phyloP scores from a whole-genome alignment of 129 eudicot species.

The Helianthus tuberosus region DNA sequence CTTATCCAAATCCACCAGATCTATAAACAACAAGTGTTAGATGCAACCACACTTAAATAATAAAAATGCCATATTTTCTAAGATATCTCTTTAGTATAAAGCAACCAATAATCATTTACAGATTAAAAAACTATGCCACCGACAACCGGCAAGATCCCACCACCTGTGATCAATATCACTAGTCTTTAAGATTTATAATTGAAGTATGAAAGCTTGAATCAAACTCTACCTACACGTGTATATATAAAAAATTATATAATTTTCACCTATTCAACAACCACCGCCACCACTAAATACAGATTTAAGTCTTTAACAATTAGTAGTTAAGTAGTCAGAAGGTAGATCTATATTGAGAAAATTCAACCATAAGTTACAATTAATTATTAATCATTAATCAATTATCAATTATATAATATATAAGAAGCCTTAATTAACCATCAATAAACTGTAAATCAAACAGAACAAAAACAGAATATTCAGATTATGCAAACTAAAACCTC shows the following conservation, averaged over 20 bases:
- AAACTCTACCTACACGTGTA: slow-evolving; percentile 42
- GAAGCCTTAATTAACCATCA: background rate
- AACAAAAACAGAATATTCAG: slow-evolving; percentile 3
- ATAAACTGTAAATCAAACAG: background rate
- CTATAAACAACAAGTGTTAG: slow-evolving; percentile 10
- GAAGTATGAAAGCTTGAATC: slow-evolving; percentile 21
- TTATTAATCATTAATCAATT: too few relatives aligned
- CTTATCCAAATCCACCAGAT: slow-evolving; percentile 24
- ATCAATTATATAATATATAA: slow-evolving; percentile 1
- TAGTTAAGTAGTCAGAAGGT: slow-evolving; percentile 14
- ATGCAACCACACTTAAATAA: slow-evolving; percentile 17
- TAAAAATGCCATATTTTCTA: background rate
- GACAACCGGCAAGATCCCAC: slow-evolving; percentile 16
- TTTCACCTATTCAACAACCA: slow-evolving; percentile 33
- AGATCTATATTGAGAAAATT: slow-evolving; percentile 32
- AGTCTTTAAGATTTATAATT: background rate
- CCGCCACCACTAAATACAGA: slow-evolving; percentile 26
- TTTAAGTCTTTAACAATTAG: background rate
- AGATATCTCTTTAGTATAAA: background rate
- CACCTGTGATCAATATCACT: slow-evolving; percentile 7
- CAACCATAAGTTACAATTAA: slow-evolving; percentile 12
- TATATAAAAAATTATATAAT: slow-evolving; percentile 6
- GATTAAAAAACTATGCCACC: slow-evolving; percentile 6
- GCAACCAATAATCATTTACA: slow-evolving; percentile 15
- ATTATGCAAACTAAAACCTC: background rate